Evolutionary conservation across 2,329 filamentous ascomycete genomes (phyloP).

Genomic region (Fusarium sp.): DNA sequence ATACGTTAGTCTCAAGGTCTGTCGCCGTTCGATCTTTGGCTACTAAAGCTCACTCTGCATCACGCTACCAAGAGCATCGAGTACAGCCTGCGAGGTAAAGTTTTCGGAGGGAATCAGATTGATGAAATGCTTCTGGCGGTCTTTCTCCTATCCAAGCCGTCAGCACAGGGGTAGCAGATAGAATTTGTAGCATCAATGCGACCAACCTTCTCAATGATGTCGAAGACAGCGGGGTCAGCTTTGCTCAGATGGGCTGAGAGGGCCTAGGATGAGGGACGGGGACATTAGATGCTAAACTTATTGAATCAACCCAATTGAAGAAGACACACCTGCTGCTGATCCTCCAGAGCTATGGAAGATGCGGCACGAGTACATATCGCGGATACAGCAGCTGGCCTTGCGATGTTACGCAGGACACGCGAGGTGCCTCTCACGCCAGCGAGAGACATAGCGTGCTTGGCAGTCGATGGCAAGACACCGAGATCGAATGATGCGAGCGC

Average conservation of each 20-base stretch:
- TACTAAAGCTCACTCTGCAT: slow-evolving; percentile 79
- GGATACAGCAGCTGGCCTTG: slow-evolving; percentile 41
- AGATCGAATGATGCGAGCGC: background rate
- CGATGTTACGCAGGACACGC: slow-evolving; percentile 57
- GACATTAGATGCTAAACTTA: slow-evolving; percentile 24
- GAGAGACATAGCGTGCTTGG: slow-evolving; percentile 56
- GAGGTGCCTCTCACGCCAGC: slow-evolving; percentile 59
- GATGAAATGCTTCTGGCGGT: slow-evolving; percentile 96
- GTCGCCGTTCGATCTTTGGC: background rate
- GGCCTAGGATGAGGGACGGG: slow-evolving; percentile 64
- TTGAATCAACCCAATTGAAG: slow-evolving; percentile 18
- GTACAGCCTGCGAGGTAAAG: slow-evolving; percentile 91
- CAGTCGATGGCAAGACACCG: slow-evolving; percentile 6
- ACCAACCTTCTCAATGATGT: slow-evolving; percentile 88
- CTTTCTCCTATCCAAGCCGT: slow-evolving; percentile 77
- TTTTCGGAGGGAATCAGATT: slow-evolving; percentile 97
- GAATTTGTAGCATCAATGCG: background rate
- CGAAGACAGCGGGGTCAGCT: slow-evolving; percentile 86
- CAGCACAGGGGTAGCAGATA: background rate
- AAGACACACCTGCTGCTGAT: slow-evolving; percentile 66
- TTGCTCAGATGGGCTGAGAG: slow-evolving; percentile 82
- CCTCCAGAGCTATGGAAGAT: slow-evolving; percentile 61
- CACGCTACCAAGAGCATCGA: slow-evolving; percentile 90
- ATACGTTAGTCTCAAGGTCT: background rate
- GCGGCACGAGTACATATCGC: slow-evolving; percentile 47